These are phyloP conservation scores for Kazachstania kunashirensis DNA, from an alignment of 805 yeast genomes.

Conservation along the genomic window DNA sequence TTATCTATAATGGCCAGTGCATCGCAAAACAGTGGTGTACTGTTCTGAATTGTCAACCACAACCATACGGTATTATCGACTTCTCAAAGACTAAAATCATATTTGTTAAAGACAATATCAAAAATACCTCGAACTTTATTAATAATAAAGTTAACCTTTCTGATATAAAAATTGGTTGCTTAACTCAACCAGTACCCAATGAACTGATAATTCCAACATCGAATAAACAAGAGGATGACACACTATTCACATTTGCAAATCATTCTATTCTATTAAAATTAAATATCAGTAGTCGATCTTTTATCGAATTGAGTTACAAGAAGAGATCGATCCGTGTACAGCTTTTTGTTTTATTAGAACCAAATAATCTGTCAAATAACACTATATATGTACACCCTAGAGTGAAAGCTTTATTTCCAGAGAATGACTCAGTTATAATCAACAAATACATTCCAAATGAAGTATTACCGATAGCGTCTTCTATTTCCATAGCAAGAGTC, in stretches of 20 bases:
- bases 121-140: background rate
- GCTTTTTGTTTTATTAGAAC: slow-evolving; percentile 17
- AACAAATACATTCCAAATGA: slow-evolving; percentile 1
- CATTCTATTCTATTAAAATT: slow-evolving; percentile 10
- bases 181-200: slow-evolving; percentile 10
- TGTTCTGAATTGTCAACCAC: slow-evolving; percentile 15
- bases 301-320: slow-evolving; percentile 7
- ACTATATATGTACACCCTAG: slow-evolving; percentile 21
- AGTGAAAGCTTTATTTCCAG: slow-evolving; percentile 13
- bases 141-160: background rate
- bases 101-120: slow-evolving; percentile 11
- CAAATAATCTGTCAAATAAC: slow-evolving; percentile 11
- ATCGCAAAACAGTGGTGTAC: slow-evolving; percentile 11
- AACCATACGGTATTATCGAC: slow-evolving; percentile 16
- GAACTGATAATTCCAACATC: slow-evolving; percentile 11
- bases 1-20: background rate
- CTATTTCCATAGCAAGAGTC: slow-evolving; percentile 21
- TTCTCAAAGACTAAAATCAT: slow-evolving; percentile 14
- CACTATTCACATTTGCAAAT: slow-evolving; percentile 21
- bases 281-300: slow-evolving; percentile 20
- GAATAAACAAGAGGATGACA: slow-evolving; percentile 16
- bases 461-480: slow-evolving; percentile 14
- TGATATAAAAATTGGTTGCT: slow-evolving; percentile 7
- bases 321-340: slow-evolving; percentile 7
- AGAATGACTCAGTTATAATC: slow-evolving; percentile 6